These are phyloP conservation scores for Leccinum sublutescens DNA, from an alignment of 768 basidiomycete species.

Conservation along the genomic window DNA sequence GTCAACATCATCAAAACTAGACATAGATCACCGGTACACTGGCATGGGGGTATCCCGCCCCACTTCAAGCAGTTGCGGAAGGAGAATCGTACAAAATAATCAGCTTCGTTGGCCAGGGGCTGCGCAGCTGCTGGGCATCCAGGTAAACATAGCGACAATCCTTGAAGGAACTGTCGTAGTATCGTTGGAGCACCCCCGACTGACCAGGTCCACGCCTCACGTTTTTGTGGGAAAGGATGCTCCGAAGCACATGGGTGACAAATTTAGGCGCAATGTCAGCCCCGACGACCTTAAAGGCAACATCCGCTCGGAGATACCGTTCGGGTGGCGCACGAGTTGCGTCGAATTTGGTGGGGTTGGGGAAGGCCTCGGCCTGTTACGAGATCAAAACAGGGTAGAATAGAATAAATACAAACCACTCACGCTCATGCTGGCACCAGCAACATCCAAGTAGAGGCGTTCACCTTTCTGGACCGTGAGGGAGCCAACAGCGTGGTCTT, in stretches of 20 bases:
- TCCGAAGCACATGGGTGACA: constrained; percentile 60
- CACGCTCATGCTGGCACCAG: constrained; percentile 56
- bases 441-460: constrained; percentile 62
- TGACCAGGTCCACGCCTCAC: constrained; percentile 65
- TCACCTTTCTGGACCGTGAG: constrained; percentile 46
- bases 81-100: constrained; percentile 43
- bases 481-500: constrained; percentile 43
- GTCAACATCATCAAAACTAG: constrained; percentile 2
- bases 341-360: constrained; percentile 45
- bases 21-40: not conserved
- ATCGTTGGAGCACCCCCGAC: constrained; percentile 64
- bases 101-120: constrained; percentile 70
- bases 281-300: constrained; percentile 48
- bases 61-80: constrained; percentile 16
- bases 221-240: constrained; percentile 55
- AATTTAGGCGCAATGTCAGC: constrained; percentile 57
- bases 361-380: constrained; percentile 50
- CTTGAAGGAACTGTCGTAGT: constrained; percentile 46
- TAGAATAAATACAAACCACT: constrained; percentile 24
- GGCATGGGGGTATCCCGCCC: not conserved
- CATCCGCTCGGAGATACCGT: constrained; percentile 49
- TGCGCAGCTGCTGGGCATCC: constrained; percentile 44
- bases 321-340: constrained; percentile 42
- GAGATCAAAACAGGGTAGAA: not conserved
- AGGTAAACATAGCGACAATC: constrained; percentile 58